A percentile compares a stretch with the other conserved stretches of the same genome.
Evolutionary conservation across 2,329 filamentous ascomycete genomes (phyloP).

Genomic region (Penicillium polonicum): DNA sequence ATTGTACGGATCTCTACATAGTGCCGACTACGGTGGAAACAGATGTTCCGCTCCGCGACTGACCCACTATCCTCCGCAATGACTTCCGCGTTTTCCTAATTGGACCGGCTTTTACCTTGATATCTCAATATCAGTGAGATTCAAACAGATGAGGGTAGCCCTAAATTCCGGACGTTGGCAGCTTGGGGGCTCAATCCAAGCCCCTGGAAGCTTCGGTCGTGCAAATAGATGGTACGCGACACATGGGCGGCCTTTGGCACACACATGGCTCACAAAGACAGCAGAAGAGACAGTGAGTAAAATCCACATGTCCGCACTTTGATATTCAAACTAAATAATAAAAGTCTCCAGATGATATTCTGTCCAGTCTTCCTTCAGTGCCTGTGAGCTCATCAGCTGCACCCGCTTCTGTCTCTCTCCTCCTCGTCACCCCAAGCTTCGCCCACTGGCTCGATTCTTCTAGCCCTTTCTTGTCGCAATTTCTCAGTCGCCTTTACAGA

Average conservation of each 20-base stretch:
- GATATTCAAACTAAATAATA: background rate
- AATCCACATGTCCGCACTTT: background rate
- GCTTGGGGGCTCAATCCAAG: slow-evolving; percentile 8
- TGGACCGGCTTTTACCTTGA: slow-evolving; percentile 5
- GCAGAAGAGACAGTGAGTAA: slow-evolving; percentile 32
- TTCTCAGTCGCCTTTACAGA: slow-evolving; percentile 30
- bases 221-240: slow-evolving; percentile 21
- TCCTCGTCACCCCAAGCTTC: slow-evolving; percentile 41
- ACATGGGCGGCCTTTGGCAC: slow-evolving; percentile 24
- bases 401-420: slow-evolving; percentile 28
- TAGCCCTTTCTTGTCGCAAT: slow-evolving; percentile 31
- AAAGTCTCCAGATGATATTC: slow-evolving; percentile 33
- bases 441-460: slow-evolving; percentile 39
- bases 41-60: slow-evolving; percentile 11
- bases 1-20: background rate
- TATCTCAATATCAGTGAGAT: slow-evolving; percentile 25
- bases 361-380: slow-evolving; percentile 27
- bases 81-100: slow-evolving; percentile 14
- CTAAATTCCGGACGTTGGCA: slow-evolving; percentile 8
- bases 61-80: slow-evolving; percentile 11
- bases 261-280: slow-evolving; percentile 35
- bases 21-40: background rate
- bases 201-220: background rate
- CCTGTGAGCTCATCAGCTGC: slow-evolving; percentile 13
- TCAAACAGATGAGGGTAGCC: slow-evolving; percentile 21